Percentiles rank a stretch among this genome's conserved stretches.
Conservation (phyloP, 106 monocot species). For the Gastrodia elata region DNA sequence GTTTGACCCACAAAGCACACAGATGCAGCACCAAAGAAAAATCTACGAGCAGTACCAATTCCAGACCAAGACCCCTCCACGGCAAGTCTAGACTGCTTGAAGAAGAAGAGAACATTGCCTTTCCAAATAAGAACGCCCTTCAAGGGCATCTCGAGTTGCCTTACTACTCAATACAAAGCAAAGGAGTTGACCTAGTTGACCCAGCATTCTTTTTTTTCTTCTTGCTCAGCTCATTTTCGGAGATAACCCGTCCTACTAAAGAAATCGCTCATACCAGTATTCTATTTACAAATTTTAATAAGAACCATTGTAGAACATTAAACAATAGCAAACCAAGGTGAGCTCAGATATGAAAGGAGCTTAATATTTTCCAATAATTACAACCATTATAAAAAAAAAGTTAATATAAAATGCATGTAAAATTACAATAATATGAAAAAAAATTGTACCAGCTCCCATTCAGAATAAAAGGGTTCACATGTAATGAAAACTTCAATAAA, state of each 20-base stretch:
- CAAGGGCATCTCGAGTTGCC: too few species aligned
- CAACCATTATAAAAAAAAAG: conserved; percentile 2
- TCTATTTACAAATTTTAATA: background rate
- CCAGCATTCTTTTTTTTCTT: too few species aligned
- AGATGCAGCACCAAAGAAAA: background rate
- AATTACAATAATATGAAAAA: background rate
- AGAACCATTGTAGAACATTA: conserved; percentile 16
- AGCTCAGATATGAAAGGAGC: conserved; percentile 7
- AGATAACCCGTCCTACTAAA: too few species aligned
- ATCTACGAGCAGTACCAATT: too few species aligned
- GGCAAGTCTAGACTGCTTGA: too few species aligned
- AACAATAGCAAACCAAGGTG: conserved; percentile 5
- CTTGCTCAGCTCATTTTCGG: too few species aligned
- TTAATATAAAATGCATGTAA: conserved; percentile 1
- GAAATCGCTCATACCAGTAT: too few species aligned
- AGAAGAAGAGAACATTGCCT: too few species aligned
- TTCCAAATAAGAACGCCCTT: too few species aligned
- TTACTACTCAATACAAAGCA: too few species aligned
- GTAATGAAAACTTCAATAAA: conserved; percentile 1
- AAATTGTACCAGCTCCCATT: conserved; percentile 8
- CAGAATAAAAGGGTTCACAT: background rate
- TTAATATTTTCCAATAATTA: background rate
- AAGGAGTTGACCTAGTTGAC: too few species aligned
- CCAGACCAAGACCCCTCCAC: too few species aligned
- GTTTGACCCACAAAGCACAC: conserved; percentile 8